phyloP scores from a whole-genome alignment of 176 grass and related monocot genomes.

The Poa pratensis region DNA sequence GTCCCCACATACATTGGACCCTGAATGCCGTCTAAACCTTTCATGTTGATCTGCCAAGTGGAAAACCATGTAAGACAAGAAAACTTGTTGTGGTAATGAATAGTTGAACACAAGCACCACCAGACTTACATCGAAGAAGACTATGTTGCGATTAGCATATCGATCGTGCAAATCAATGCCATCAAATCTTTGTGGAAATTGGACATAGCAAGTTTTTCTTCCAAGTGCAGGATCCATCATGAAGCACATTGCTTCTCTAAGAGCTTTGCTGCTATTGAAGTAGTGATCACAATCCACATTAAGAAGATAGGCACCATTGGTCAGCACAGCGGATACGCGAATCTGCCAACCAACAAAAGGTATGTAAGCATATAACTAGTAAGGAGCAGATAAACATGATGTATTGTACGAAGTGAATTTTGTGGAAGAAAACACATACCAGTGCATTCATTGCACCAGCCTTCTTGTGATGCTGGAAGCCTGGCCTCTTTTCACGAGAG shows the following conservation, averaged over 20 bases:
- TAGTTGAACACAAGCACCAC: neutral
- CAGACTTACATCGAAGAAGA: constrained; percentile 97
- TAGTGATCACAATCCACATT: constrained; percentile 99
- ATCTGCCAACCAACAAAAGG: constrained; percentile 61
- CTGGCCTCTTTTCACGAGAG: constrained; percentile 99
- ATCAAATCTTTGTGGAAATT: constrained; percentile 99
- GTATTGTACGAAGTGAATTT: constrained; percentile 14
- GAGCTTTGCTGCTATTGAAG: constrained; percentile 99
- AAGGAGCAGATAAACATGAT: constrained; percentile 27
- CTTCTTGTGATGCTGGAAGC: constrained; percentile 99
- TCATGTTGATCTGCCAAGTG: constrained; percentile 96
- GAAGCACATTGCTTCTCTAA: constrained; percentile 99
- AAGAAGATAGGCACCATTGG: constrained; percentile 98
- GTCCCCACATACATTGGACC: constrained; percentile 98
- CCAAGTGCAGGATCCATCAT: constrained; percentile 97
- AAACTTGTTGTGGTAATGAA: neutral
- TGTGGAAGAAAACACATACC: constrained; percentile 52
- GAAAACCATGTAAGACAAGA: constrained; percentile 39
- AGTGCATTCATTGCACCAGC: constrained; percentile 99
- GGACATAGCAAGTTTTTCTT: constrained; percentile 98
- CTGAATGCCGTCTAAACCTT: constrained; percentile 99
- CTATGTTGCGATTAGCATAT: constrained; percentile 99
- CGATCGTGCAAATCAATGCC: constrained; percentile 98
- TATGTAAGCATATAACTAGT: constrained; percentile 39
- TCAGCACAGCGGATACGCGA: constrained; percentile 96